Percentiles rank a stretch among this genome's conserved stretches.
Evolutionary conservation across 2,329 filamentous ascomycete genomes (phyloP).

Genomic region (Neocatenulostroma microsporum): DNA sequence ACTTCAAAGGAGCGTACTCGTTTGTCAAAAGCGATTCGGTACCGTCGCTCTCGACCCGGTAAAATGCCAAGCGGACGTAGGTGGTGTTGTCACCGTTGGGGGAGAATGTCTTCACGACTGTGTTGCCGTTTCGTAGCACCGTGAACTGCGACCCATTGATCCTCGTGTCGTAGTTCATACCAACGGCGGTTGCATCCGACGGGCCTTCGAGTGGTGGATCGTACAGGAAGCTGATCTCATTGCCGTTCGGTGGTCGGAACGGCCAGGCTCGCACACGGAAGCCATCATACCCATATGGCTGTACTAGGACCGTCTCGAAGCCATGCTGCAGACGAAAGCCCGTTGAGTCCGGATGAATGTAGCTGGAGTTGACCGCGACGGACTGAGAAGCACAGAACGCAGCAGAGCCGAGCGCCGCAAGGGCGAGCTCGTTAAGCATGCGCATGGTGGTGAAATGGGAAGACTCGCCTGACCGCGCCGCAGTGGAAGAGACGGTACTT

Average conservation of each 20-base stretch:
- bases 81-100: slow-evolving; percentile 24
- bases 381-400: no score
- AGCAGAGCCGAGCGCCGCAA: no score
- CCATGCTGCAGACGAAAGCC: slow-evolving; percentile 25
- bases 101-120: slow-evolving; percentile 29
- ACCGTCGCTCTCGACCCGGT: slow-evolving; percentile 28
- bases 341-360: slow-evolving; percentile 5
- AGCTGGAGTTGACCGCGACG: slow-evolving; percentile 4
- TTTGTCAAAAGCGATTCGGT: slow-evolving; percentile 32
- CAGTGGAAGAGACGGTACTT: no score
- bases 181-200: slow-evolving; percentile 26
- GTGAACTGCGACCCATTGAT: slow-evolving; percentile 27
- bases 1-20: slow-evolving; percentile 29
- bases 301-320: slow-evolving; percentile 33
- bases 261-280: slow-evolving; percentile 35
- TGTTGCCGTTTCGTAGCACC: slow-evolving; percentile 32
- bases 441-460: no score
- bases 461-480: no score
- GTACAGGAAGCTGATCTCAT: slow-evolving; percentile 33
- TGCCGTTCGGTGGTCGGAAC: slow-evolving; percentile 29
- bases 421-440: no score
- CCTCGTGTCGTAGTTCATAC: slow-evolving; percentile 27
- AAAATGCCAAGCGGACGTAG: slow-evolving; percentile 31
- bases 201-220: slow-evolving; percentile 35
- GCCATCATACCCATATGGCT: slow-evolving; percentile 35